Conservation (phyloP, 176 grass and related monocot genomes). For the Elaeis guineensis region DNA sequence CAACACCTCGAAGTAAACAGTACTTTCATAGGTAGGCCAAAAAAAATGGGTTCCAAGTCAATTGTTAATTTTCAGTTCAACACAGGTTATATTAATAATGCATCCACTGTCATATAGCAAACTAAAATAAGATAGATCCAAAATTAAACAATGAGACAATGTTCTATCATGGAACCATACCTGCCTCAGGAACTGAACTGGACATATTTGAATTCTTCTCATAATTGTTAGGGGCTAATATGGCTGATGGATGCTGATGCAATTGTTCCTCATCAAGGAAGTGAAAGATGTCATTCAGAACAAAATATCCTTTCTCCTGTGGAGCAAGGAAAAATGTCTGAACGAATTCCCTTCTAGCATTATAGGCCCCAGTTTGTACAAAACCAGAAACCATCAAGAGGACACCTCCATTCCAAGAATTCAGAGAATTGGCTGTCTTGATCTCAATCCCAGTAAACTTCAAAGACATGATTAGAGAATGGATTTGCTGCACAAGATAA, state of each 20-base stretch:
- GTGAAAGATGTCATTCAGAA: constrained; percentile 93
- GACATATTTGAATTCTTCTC: constrained; percentile 45
- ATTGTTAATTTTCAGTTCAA: too few species aligned
- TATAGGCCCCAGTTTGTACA: constrained; percentile 68
- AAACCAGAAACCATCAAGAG: constrained; percentile 82
- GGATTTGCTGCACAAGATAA: constrained; percentile 60
- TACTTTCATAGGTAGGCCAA: too few species aligned
- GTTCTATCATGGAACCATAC: constrained; percentile 18
- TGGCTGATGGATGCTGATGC: constrained; percentile 29
- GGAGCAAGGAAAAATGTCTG: constrained; percentile 95
- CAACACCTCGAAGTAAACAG: too few species aligned
- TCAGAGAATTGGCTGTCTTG: constrained; percentile 71
- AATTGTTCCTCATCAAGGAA: constrained; percentile 80
- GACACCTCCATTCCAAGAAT: constrained; percentile 80
- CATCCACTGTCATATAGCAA: too few species aligned
- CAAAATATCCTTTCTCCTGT: constrained; percentile 96
- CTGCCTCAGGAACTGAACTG: constrained; percentile 27
- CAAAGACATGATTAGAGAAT: constrained; percentile 62
- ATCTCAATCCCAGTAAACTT: constrained; percentile 93
- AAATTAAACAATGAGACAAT: too few species aligned
- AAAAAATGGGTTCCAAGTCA: too few species aligned
- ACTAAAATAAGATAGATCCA: too few species aligned
- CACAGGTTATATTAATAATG: too few species aligned
- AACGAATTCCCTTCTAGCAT: constrained; percentile 63
- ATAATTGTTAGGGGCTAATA: constrained; percentile 36